phyloP scores from a whole-genome alignment of 2,329 filamentous ascomycete species.

The Zasmidium angulare region DNA sequence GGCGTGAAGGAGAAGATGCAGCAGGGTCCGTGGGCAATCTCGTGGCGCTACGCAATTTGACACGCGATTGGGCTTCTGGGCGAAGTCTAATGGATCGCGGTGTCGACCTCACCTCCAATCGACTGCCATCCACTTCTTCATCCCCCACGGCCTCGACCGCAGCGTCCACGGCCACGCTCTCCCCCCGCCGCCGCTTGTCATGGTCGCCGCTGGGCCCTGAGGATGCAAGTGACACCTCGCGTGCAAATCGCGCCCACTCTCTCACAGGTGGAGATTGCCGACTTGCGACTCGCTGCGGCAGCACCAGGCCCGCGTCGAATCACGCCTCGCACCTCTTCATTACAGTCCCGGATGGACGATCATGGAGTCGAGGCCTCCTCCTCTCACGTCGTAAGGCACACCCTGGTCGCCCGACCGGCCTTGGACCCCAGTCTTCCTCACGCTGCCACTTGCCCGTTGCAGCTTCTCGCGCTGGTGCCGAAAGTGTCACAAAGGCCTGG shows the following conservation, averaged over 20 bases:
- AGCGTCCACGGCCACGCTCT: neutral
- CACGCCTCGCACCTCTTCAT: too few relatives aligned
- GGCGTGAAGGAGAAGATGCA: too few relatives aligned
- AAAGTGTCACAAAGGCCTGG: constrained; percentile 22
- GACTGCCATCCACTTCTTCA: neutral
- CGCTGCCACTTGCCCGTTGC: neutral
- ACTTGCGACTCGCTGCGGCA: too few relatives aligned
- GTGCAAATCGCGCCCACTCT: neutral
- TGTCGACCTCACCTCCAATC: neutral
- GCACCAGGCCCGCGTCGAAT: too few relatives aligned
- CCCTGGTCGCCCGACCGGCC: neutral
- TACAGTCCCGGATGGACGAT: too few relatives aligned
- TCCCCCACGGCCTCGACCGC: neutral
- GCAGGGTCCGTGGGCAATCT: neutral
- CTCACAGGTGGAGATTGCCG: neutral
- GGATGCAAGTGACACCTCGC: neutral
- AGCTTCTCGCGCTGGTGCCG: constrained; percentile 12
- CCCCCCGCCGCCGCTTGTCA: neutral
- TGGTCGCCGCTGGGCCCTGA: too few relatives aligned
- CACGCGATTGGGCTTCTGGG: neutral
- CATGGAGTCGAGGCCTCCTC: neutral
- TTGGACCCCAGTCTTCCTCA: neutral
- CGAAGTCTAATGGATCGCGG: neutral
- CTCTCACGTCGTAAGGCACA: neutral
- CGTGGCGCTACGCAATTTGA: neutral